phyloP scores from a whole-genome alignment of 1,139 yeast genomes.

The Saccharomyces hybrid region DNA sequence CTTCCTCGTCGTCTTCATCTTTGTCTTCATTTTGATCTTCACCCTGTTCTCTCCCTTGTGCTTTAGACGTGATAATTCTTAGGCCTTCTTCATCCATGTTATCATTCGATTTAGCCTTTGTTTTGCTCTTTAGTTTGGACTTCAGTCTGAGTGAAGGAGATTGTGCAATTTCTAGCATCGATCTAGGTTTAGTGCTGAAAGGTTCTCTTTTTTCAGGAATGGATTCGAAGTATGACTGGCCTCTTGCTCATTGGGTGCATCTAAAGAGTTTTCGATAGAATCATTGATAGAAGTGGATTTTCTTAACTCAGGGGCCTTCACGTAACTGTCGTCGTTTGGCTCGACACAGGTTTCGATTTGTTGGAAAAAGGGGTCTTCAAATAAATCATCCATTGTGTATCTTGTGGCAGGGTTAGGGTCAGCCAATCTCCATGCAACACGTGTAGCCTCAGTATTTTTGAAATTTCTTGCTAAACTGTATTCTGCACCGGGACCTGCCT shows the following conservation, averaged over 20 bases:
- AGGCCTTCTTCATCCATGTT: not conserved
- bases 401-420: constrained; percentile 53
- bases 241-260: not conserved
- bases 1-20: constrained; percentile 2
- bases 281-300: constrained; percentile 9
- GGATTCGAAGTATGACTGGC: not conserved
- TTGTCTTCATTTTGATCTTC: constrained; percentile 6
- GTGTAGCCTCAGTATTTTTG: constrained; percentile 50
- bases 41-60: not conserved
- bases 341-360: constrained; percentile 49
- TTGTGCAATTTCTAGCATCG: constrained; percentile 26
- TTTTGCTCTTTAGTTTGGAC: not conserved
- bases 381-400: constrained; percentile 47
- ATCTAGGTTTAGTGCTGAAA: constrained; percentile 15
- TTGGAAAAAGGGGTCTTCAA: constrained; percentile 59
- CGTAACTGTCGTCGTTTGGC: constrained; percentile 15
- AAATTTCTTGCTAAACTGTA: constrained; percentile 58
- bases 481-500: constrained; percentile 59
- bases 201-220: not conserved
- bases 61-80: not conserved
- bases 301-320: constrained; percentile 23
- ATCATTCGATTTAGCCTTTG: not conserved
- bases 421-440: constrained; percentile 69
- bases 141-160: constrained; percentile 11
- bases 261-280: not conserved